phyloP scores from a whole-genome alignment of 805 yeast genomes.

The Monosporozyma unispora region DNA sequence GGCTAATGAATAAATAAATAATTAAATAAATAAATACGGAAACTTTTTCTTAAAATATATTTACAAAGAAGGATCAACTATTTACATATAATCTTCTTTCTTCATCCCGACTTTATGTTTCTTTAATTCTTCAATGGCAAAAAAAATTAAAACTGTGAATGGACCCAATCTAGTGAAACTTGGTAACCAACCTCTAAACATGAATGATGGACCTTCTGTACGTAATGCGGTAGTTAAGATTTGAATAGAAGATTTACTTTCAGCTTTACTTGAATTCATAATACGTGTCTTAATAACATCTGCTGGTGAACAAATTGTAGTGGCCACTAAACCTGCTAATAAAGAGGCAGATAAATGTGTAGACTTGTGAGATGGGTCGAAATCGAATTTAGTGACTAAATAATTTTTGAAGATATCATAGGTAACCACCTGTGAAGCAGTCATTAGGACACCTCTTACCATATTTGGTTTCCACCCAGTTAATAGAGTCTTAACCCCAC shows the following conservation, averaged over 20 bases:
- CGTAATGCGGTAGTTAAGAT: constrained; percentile 49
- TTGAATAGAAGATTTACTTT: constrained; percentile 38
- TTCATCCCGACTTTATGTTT: constrained; percentile 43
- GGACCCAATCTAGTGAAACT: constrained; percentile 83
- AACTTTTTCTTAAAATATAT: neutral
- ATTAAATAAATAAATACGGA: neutral
- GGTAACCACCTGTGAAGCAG: constrained; percentile 84
- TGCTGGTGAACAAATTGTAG: constrained; percentile 88
- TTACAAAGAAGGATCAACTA: neutral
- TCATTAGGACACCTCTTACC: constrained; percentile 76
- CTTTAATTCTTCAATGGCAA: constrained; percentile 60
- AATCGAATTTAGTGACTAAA: constrained; percentile 40
- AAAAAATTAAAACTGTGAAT: constrained; percentile 59
- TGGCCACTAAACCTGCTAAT: constrained; percentile 79
- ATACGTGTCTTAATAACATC: constrained; percentile 85
- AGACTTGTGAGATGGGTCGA: constrained; percentile 51
- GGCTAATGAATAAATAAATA: too few species aligned
- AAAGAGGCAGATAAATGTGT: constrained; percentile 77
- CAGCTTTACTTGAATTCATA: constrained; percentile 48
- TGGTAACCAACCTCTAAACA: constrained; percentile 90
- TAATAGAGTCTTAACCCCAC: constrained; percentile 48
- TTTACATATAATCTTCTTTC: constrained; percentile 5
- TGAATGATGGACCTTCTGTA: constrained; percentile 65
- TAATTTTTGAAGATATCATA: constrained; percentile 65
- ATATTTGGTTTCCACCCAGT: constrained; percentile 74